phyloP scores from a whole-genome alignment of 805 yeast genomes.

The Metschnikowia chrysomelidarum region DNA sequence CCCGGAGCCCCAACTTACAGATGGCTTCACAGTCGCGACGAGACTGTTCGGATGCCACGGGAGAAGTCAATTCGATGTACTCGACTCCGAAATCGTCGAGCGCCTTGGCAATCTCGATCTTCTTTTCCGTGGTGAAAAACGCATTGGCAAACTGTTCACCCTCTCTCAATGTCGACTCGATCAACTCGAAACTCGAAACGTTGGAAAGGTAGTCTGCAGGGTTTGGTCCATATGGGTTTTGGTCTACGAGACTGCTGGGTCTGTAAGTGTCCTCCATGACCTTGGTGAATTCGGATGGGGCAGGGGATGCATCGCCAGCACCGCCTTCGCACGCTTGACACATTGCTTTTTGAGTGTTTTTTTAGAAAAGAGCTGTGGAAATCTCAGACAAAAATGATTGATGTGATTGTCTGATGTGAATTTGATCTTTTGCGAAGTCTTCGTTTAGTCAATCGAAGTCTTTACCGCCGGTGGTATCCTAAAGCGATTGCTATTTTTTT shows the following conservation, averaged over 20 bases:
- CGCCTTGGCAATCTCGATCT: conserved; percentile 95
- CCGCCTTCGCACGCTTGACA: conserved; percentile 6
- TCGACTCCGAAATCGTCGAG: conserved; percentile 97
- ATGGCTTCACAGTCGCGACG: conserved; percentile 95
- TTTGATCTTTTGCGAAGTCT: too few species aligned
- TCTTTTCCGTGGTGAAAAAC: conserved; percentile 89
- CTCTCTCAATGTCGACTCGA: conserved; percentile 94
- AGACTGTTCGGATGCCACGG: conserved; percentile 95
- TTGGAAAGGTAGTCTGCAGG: conserved; percentile 91
- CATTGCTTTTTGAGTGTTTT: not conserved
- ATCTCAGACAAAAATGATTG: too few species aligned
- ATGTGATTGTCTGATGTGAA: too few species aligned
- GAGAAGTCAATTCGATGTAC: conserved; percentile 95
- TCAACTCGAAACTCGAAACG: conserved; percentile 83
- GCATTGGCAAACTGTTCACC: conserved; percentile 99
- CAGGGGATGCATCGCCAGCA: not conserved
- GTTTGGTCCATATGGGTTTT: conserved; percentile 92
- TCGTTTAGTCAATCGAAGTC: too few species aligned
- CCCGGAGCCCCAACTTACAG: conserved; percentile 93
- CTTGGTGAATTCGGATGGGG: conserved; percentile 34
- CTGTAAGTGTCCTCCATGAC: conserved; percentile 35
- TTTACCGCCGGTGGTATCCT: too few species aligned
- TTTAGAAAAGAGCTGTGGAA: too few species aligned
- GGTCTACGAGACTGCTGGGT: conserved; percentile 19
- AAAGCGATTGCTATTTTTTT: too few species aligned